Evolutionary conservation across 2,329 filamentous ascomycete species (phyloP).

Genomic region (Aspergillus bombycis): DNA sequence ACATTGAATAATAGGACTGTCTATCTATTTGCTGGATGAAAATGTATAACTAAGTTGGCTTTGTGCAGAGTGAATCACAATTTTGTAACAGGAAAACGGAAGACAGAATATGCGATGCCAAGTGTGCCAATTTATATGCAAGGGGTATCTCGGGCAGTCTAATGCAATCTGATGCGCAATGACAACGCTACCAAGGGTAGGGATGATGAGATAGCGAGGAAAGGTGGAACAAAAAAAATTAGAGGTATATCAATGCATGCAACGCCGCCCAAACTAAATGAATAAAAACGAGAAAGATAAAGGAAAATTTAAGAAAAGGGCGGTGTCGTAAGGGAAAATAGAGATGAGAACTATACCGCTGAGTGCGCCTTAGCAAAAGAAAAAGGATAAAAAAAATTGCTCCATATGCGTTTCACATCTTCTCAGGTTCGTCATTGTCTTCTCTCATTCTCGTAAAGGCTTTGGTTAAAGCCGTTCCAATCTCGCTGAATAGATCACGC

Average conservation of each 20-base stretch:
- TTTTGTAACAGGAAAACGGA: neutral
- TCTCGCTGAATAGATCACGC: constrained; percentile 23
- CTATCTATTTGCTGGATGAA: neutral
- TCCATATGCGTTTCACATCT: neutral
- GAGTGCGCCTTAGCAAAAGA: neutral
- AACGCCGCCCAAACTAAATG: neutral
- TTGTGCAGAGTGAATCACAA: neutral
- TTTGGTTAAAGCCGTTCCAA: constrained; percentile 19
- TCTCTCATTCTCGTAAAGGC: constrained; percentile 20
- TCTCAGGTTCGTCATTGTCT: constrained; percentile 6
- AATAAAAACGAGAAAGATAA: neutral
- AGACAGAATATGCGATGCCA: neutral
- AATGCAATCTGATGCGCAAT: constrained; percentile 4
- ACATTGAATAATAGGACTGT: neutral
- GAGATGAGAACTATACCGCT: neutral
- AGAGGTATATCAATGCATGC: constrained; percentile 2
- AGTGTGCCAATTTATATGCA: constrained; percentile 1
- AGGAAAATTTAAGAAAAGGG: no score
- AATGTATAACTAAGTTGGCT: neutral
- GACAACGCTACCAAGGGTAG: neutral
- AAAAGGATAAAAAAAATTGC: neutral
- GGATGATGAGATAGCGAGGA: neutral
- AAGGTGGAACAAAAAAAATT: neutral
- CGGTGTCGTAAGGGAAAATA: neutral
- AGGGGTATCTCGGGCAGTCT: constrained; percentile 5